Base-by-base conservation (phyloP, 441 rosid genomes). In the Geranium incanum region DNA sequence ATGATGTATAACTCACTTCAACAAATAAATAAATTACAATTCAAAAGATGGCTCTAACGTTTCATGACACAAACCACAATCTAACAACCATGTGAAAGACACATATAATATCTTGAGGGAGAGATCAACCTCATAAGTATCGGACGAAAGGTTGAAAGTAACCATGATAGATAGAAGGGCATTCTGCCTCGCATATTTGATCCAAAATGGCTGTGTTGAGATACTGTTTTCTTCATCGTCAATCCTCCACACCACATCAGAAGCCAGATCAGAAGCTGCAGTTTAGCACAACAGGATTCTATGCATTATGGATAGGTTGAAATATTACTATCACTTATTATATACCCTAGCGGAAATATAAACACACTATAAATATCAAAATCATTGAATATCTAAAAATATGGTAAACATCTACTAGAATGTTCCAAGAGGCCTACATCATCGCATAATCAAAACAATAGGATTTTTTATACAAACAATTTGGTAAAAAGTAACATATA, bases 161-260 rank as follows among this genome's bases (percentile, higher is more conserved):
- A 92, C 80, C 97, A 94, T 81, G 88, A 88, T 75, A 73, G 84
- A 87, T 6, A 94, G 74, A 78, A 77, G 85, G 81, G 92, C 76
- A 84, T 94, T 95, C 80, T 94, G 99, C 79, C 93, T 85, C 0
- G 95, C 92, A 70, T 89, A 94, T 79, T 89, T 89, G 75, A 92
- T 88, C 70, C 89, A 83, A 71, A 94, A 94, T 67, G 95, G 97
- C 72, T 85, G 97, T 60, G 99, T 90, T 4, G 79, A 82, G 85
- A 94, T 92, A 80, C 94, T 92, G 75, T 88, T 94, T 69, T 90
- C 97, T 63, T 66, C 73, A 76, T 94, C 97, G 81, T 90, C 83
- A 62, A 94, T 89, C 84, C 82, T 89, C 97, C 99, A 94, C 63
- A 86, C 81, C 55, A 91, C 99, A 83, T 73, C 89, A 65, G 84